These are phyloP conservation scores for Aspergillus glaucus DNA, from an alignment of 2,329 filamentous ascomycete genomes.

Conservation along the genomic window DNA sequence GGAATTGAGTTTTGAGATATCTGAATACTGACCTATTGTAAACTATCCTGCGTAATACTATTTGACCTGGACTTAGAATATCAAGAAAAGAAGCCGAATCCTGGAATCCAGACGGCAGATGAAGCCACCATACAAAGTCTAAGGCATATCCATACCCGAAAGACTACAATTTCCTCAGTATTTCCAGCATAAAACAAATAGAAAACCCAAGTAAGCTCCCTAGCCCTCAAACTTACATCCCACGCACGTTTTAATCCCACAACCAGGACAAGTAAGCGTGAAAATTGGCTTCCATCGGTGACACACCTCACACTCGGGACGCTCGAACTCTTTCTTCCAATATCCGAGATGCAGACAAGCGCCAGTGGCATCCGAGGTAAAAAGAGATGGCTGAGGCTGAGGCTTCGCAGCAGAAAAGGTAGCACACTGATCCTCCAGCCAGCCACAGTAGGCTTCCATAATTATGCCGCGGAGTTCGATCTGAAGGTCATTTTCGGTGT, in stretches of 20 bases:
- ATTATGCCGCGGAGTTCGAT: constrained; percentile 23
- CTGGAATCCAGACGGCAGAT: background rate
- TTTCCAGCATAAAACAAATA: background rate
- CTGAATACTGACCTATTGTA: too few relatives aligned
- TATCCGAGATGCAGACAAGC: constrained; percentile 21
- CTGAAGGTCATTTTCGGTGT: constrained; percentile 19
- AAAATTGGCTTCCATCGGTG: constrained; percentile 24
- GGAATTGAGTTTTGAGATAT: too few relatives aligned
- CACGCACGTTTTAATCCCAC: constrained; percentile 23
- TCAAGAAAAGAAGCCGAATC: background rate
- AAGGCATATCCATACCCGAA: background rate
- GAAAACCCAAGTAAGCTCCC: background rate
- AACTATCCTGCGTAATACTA: too few relatives aligned
- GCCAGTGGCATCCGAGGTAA: background rate
- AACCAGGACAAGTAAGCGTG: constrained; percentile 22
- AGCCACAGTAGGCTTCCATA: constrained; percentile 21
- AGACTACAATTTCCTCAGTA: background rate
- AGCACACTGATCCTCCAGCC: constrained; percentile 16
- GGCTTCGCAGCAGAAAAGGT: constrained; percentile 11
- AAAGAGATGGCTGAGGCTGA: background rate
- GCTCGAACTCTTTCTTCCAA: constrained; percentile 21
- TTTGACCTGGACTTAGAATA: background rate
- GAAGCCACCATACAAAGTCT: background rate
- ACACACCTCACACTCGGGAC: constrained; percentile 19
- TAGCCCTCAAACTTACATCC: constrained; percentile 21